Base-by-base conservation (phyloP, 352 stramenopile genomes). In the Phytophthora parvispora region DNA sequence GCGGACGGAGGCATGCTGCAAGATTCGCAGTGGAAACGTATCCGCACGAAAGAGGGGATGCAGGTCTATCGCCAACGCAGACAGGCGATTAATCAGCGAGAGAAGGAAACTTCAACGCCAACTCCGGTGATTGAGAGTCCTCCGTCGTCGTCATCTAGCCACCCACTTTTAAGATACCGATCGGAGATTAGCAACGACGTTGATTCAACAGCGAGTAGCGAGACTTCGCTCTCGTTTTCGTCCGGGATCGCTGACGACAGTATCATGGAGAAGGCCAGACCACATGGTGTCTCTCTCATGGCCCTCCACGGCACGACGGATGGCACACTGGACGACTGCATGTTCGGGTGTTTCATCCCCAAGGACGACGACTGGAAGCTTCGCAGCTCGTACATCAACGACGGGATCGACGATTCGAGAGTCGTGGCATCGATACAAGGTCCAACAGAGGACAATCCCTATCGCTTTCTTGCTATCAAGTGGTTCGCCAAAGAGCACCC, bases 401-500 rank as follows among this genome's bases (percentile, higher is more conserved):
- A 89, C 49, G 73, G 80, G 25, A 68, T 86, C 13, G 76, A 79
- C 16, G 83, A 86, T 36, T 65, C 81, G 3, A 60, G 72, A 0
- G 69, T 89, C 12, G 53, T 87, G n/a, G 60, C 75, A 13, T 79
- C 56, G 20, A 61, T 89, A n/a, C 43, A 69, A 31, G 38, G 64
- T 1, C 74, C 81, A 9, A 76, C 67, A 4, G 25, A 31, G 1
- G 27, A 79, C 40, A 72, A 87, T 43, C 81, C 78, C 40, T 85
- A 79, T 63, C 72, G 75, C 4, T 90, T 80, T 53, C 53, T 86
- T 9, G 78, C 70, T 6, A 71, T 90, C 64, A 90, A 90, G 59
- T 90, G 81, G 81, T 83, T 87, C 60, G 75, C 75, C 13, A 84
- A 82, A 53, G 77, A 86, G 38, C 54, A 83, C 13, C 71, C 81